Percentiles rank a stretch among this genome's conserved stretches.
phyloP scores from a whole-genome alignment of 805 yeast genomes.

The Teunomyces kruisii region DNA sequence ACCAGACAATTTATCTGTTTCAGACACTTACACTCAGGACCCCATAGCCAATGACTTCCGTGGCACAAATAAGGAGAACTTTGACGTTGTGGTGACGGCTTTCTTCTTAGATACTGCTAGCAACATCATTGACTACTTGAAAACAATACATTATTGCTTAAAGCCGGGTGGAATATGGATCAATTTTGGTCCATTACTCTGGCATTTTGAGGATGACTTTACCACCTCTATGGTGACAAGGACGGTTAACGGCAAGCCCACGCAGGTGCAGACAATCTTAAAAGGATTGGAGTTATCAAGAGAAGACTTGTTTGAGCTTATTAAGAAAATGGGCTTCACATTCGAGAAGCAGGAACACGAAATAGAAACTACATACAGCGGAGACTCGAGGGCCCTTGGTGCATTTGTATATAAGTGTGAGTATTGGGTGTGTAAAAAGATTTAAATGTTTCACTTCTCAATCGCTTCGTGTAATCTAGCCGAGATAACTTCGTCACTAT shows the following conservation, averaged over 20 bases:
- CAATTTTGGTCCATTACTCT: conserved; percentile 65
- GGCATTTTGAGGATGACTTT: conserved; percentile 66
- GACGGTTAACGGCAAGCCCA: conserved; percentile 17
- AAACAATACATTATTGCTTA: conserved; percentile 47
- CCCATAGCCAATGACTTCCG: conserved; percentile 44
- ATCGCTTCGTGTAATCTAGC: conserved; percentile 22
- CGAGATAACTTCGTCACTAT: conserved; percentile 23
- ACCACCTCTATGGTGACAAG: conserved; percentile 20
- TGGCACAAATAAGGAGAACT: conserved; percentile 31
- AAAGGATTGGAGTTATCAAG: conserved; percentile 60
- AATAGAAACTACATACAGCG: conserved; percentile 52
- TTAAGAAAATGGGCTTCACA: conserved; percentile 50
- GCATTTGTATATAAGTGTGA: conserved; percentile 61
- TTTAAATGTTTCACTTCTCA: not conserved
- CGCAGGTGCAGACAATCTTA: conserved; percentile 32
- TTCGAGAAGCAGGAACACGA: conserved; percentile 44
- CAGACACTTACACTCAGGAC: conserved; percentile 38
- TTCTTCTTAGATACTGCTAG: conserved; percentile 66
- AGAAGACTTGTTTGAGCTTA: conserved; percentile 52
- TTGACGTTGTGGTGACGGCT: conserved; percentile 52
- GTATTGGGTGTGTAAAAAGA: conserved; percentile 61
- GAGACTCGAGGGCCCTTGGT: conserved; percentile 51
- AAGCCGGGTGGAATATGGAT: conserved; percentile 54
- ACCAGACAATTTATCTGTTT: conserved; percentile 35
- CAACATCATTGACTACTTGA: conserved; percentile 57